Evolutionary conservation across 192 early-diverging fungal species (phyloP).

Genomic region (Haplosporangium gracile): DNA sequence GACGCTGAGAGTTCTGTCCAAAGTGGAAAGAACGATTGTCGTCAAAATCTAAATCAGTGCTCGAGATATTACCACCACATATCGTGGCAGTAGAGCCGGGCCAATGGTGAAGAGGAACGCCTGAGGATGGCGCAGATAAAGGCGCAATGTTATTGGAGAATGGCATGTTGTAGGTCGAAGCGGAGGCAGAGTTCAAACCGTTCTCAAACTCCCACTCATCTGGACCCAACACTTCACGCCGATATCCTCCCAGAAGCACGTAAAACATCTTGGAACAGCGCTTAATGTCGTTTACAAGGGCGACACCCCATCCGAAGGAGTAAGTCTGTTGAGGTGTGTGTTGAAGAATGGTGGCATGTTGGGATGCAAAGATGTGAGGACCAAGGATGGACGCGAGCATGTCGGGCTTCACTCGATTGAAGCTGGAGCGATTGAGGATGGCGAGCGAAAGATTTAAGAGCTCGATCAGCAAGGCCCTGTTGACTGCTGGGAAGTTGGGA

Average conservation of each 20-base stretch:
- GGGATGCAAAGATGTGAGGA: slow-evolving; percentile 48
- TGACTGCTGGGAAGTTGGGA: slow-evolving; percentile 42
- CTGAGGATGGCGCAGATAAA: slow-evolving; percentile 2
- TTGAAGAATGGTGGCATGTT: slow-evolving; percentile 49
- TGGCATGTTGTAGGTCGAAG: slow-evolving; percentile 7
- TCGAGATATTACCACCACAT: slow-evolving; percentile 15
- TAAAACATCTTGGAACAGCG: slow-evolving; percentile 55
- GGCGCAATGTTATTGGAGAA: background rate
- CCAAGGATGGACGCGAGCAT: slow-evolving; percentile 53
- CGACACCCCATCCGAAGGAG: slow-evolving; percentile 48
- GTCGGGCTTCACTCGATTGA: slow-evolving; percentile 49
- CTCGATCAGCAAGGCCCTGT: slow-evolving; percentile 44
- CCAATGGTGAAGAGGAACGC: slow-evolving; percentile 38
- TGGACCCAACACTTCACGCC: slow-evolving; percentile 34
- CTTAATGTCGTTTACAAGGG: slow-evolving; percentile 51
- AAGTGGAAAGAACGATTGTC: slow-evolving; percentile 15
- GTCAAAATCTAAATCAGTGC: background rate
- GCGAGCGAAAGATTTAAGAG: slow-evolving; percentile 50
- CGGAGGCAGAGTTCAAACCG: background rate
- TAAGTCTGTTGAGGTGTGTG: slow-evolving; percentile 51
- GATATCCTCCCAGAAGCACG: slow-evolving; percentile 46
- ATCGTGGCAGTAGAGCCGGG: slow-evolving; percentile 38
- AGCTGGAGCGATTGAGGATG: slow-evolving; percentile 48
- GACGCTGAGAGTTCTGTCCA: slow-evolving; percentile 6
- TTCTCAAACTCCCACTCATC: slow-evolving; percentile 48